Evolutionary conservation across 768 basidiomycete species (phyloP), one percentile per base, ranked within the genome.

Genomic region (Paxillus ammoniavirescens): DNA sequence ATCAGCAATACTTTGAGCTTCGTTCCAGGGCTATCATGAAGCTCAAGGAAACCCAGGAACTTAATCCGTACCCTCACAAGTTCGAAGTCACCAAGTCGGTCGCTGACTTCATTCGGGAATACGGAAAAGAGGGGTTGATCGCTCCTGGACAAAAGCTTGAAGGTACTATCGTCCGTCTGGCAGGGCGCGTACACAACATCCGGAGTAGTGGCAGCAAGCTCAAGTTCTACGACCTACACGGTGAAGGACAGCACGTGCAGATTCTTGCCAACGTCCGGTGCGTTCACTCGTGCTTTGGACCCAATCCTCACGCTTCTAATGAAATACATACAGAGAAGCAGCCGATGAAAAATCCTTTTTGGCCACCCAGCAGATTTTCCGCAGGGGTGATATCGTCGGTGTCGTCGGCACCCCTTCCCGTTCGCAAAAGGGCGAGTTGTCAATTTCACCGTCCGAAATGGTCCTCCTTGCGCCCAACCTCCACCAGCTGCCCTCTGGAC

Each of bases 41-140:
- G 61, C 82, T 99, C 57, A 88, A 91, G 72, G 79, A 86, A 66
- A 89, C 90, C 28, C 88, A 89, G 69, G 72, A 81, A 7, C 96
- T 95, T 2, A 90, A 95, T 69, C 97, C 97, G 2, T 99, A 98
- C 76, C 97, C 97, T 7, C 97, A 99, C 86, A 99, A 99, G 83
- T 99, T 99, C 75, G 72, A 96, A 61, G 95, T 98, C 18, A 77
- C 87, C 52, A 77, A 73, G 56, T 92, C 91, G 8, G 77, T 99
- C 65, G 74, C 83, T 3, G 65, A 74, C 5, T 99, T 86, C 73
- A 81, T 98, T 69, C 69, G 77, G 5, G 72, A 80, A 50, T 98
- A 91, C 63, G 89, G 90, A 26, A 21, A 61, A 8, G 88, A 91
- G 47, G 90, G 87, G 49, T 79, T 82, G 70, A 83, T 96, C 55